Evolutionary conservation across 306 rosid species (phyloP).

Genomic region (Fragaria nilgerrensis): DNA sequence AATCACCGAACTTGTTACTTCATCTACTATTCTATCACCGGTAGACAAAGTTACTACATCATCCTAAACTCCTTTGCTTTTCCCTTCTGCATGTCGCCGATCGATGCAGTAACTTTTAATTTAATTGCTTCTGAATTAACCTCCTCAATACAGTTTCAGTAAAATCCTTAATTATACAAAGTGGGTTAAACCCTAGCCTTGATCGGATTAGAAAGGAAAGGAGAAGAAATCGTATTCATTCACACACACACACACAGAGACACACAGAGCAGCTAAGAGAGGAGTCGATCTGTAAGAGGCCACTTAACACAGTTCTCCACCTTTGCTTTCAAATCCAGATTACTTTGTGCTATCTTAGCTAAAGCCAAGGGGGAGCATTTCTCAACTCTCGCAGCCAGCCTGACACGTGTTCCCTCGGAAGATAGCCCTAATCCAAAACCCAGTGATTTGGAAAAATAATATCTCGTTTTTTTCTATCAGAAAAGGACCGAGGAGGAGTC

Average conservation of each 20-base stretch:
- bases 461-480: neutral
- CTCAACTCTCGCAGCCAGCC: too few species aligned
- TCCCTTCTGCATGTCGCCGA: slow-evolving; percentile 5
- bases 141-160: neutral
- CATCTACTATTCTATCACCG: neutral
- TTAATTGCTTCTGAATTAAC: slow-evolving; percentile 19
- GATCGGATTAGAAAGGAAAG: neutral
- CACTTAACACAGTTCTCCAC: slow-evolving; percentile 33
- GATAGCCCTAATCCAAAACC: slow-evolving; percentile 27
- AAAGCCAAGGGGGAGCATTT: neutral
- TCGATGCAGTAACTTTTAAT: neutral
- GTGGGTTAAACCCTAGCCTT: neutral
- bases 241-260: neutral
- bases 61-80: slow-evolving; percentile 8
- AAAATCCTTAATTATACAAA: neutral
- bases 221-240: slow-evolving; percentile 10
- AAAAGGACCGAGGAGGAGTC: neutral
- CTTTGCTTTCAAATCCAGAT: slow-evolving; percentile 43
- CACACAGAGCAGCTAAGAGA: neutral
- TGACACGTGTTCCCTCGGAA: slow-evolving; percentile 29
- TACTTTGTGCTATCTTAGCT: slow-evolving; percentile 20
- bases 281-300: slow-evolving; percentile 15
- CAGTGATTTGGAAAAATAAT: neutral
- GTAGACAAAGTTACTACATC: slow-evolving; percentile 24
- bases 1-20: slow-evolving; percentile 8